Percentiles rank a stretch among this genome's conserved stretches.
Conservation (phyloP, 2,329 filamentous ascomycete genomes). For the Didymella glomerata region DNA sequence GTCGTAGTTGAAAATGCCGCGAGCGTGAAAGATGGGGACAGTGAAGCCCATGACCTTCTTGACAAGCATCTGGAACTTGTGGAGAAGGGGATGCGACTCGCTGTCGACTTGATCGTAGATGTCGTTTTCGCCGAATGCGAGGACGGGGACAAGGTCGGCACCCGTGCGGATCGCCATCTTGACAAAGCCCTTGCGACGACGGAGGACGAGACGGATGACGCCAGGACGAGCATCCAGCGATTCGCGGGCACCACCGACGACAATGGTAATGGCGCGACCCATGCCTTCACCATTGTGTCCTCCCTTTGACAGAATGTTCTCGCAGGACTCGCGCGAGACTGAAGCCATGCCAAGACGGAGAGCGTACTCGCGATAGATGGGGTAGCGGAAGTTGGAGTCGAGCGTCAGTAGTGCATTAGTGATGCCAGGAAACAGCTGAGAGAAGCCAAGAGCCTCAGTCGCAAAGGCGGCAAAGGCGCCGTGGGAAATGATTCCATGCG, state of each 20-base stretch:
- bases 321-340: conserved; percentile 90
- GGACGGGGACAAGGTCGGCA: conserved; percentile 91
- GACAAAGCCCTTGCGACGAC: conserved; percentile 88
- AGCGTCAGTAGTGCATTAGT: conserved; percentile 92
- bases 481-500: conserved; percentile 96
- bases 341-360: conserved; percentile 85
- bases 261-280: conserved; percentile 96
- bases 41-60: conserved; percentile 93
- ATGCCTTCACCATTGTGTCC: conserved; percentile 81
- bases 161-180: conserved; percentile 91
- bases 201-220: conserved; percentile 78
- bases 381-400: conserved; percentile 94
- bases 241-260: conserved; percentile 90
- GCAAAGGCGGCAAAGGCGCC: conserved; percentile 93
- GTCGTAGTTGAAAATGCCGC: conserved; percentile 97
- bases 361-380: conserved; percentile 94
- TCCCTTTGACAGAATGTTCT: conserved; percentile 83
- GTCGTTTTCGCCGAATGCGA: conserved; percentile 95
- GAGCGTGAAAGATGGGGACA: conserved; percentile 85
- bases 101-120: conserved; percentile 89
- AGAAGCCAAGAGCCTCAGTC: conserved; percentile 88
- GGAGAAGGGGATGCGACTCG: conserved; percentile 77
- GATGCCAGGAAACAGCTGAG: conserved; percentile 89
- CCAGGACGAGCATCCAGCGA: conserved; percentile 87
- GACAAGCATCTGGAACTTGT: conserved; percentile 81